phyloP scores from a whole-genome alignment of 129 eudicot genomes.

The Sambucus nigra region DNA sequence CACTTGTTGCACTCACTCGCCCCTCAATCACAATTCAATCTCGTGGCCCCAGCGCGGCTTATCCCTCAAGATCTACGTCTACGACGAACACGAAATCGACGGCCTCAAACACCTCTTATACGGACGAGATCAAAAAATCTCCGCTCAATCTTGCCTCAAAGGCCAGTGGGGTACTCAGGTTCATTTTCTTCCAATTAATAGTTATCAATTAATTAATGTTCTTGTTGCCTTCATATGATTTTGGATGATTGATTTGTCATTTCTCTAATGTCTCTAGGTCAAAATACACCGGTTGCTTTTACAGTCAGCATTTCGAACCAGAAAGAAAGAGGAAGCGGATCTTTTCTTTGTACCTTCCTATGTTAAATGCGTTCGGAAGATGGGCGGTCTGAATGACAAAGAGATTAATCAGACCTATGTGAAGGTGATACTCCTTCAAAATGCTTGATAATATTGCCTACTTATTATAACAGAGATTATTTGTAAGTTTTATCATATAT shows the following conservation, averaged over 20 bases:
- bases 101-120: conserved; percentile 54
- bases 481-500: too few species aligned
- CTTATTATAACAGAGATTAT: too few species aligned
- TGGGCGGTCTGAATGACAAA: conserved; percentile 86
- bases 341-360: conserved; percentile 80
- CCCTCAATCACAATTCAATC: conserved; percentile 8
- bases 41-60: conserved; percentile 50
- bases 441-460: too few species aligned
- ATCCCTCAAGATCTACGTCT: conserved; percentile 70
- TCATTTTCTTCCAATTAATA: too few species aligned
- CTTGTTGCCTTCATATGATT: not conserved
- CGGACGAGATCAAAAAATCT: conserved; percentile 66
- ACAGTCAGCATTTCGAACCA: conserved; percentile 73
- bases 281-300: conserved; percentile 77
- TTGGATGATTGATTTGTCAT: not conserved
- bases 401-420: too few species aligned
- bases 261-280: conserved; percentile 36
- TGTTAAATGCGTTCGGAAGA: conserved; percentile 90
- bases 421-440: too few species aligned
- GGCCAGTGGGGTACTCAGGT: too few species aligned
- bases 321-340: conserved; percentile 70
- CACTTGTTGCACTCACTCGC: conserved; percentile 13
- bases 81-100: conserved; percentile 75
- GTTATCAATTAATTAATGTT: too few species aligned
- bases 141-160: conserved; percentile 34